A percentile compares a stretch with the other conserved stretches of the same genome.
phyloP scores from a whole-genome alignment of 805 yeast species.

The Metschnikowia noctiluminum region DNA sequence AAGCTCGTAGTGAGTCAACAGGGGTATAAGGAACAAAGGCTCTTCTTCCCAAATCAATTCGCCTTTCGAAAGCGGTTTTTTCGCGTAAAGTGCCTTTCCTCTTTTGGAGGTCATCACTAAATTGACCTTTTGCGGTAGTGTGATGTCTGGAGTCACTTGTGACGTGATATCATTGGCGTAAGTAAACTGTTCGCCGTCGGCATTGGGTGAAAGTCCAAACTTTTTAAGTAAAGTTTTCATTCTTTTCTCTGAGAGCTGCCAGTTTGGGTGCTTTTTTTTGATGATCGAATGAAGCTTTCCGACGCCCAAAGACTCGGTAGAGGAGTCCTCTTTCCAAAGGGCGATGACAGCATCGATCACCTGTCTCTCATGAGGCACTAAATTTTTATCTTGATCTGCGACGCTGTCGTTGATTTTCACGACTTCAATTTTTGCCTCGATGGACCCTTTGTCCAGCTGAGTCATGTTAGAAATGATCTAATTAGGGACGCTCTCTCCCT shows the following conservation, averaged over 20 bases:
- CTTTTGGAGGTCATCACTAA: conserved; percentile 47
- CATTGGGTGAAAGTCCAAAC: conserved; percentile 46
- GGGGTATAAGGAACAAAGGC: conserved; percentile 61
- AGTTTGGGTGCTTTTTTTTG: conserved; percentile 49
- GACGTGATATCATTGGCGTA: conserved; percentile 56
- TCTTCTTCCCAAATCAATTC: conserved; percentile 59
- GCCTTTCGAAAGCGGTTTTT: conserved; percentile 44
- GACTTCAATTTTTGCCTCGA: conserved; percentile 28
- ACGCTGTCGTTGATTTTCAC: conserved; percentile 35
- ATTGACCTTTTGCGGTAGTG: conserved; percentile 41
- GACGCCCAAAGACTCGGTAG: conserved; percentile 55
- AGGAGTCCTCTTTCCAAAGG: conserved; percentile 67
- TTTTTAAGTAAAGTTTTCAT: conserved; percentile 51
- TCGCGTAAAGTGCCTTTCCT: conserved; percentile 63
- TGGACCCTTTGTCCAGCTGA: neutral
- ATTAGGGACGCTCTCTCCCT: too few species aligned
- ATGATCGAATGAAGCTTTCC: conserved; percentile 51
- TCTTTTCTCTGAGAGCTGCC: conserved; percentile 63
- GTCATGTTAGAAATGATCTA: neutral
- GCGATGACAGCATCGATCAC: conserved; percentile 57
- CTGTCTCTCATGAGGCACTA: conserved; percentile 56
- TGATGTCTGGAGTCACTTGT: conserved; percentile 42
- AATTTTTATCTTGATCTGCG: conserved; percentile 20
- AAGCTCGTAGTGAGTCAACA: conserved; percentile 59
- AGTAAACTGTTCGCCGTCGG: conserved; percentile 38